Evolutionary conservation across 306 rosid species (phyloP), one percentile per base, ranked within the genome.

Genomic region (Astragalus membranaceus): DNA sequence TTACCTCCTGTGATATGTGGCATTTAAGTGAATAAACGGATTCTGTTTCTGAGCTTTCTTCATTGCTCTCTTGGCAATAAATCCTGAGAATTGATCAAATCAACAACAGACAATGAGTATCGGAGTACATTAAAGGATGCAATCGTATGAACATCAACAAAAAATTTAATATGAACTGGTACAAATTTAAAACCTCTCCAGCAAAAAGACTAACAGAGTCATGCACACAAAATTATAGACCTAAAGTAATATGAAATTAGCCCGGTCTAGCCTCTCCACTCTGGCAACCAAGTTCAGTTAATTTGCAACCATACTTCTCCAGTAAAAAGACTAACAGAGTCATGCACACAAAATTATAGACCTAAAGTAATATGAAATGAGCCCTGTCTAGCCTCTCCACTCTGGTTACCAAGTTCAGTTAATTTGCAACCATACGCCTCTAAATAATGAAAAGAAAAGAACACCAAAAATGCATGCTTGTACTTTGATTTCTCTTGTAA

Each of bases 1-100:
- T 95, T 85, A 95, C 99, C 69, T 95, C 99, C 0, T 95, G 99
- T 0, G 97, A 95, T 83, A 95, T 95, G 87, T 95, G 97, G 84
- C 99, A 95, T 79, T 95, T 95, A 63, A 95, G 97, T 41, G 99
- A 84, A 86, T 87, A 88, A 75, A 91, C 97, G 20, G 97, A 86
- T 78, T 95, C 99, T 75, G 91, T 56, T 89, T 95, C 99, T 37
- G 96, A 84, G 88, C 96, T 95, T 79, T 95, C 99, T 86, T 95
- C 99, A 64, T 84, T 89, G 84, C 97, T 91, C 85, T 95, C 99
- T 81, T 83, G 78, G 77, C 99, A 95, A 82, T 89, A 89, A 62
- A 85, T 80, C 94, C 99, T 95, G 76, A 50, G 29, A 83, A 41
- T 51, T 82, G 69, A 83, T 47, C 54, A 72, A 80, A 70, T 47